phyloP scores from a whole-genome alignment of 108 stramenopile genomes.

The Skeletonema marinoi region DNA sequence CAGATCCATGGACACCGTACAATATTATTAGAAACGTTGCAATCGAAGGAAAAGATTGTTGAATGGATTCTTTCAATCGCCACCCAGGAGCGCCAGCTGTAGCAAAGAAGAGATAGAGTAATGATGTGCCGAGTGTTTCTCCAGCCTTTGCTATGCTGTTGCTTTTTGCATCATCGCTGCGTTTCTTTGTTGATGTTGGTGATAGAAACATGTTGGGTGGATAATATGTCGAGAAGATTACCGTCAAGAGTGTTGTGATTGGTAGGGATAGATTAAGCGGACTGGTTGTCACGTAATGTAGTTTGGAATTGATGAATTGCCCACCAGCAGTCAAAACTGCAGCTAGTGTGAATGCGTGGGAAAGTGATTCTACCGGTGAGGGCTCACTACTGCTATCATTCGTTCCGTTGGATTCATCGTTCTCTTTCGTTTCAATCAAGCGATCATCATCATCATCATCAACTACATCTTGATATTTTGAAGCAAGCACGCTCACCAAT shows the following conservation, averaged over 20 bases:
- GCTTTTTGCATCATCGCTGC: not conserved
- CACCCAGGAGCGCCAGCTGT: conserved; percentile 85
- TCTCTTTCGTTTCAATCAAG: not conserved
- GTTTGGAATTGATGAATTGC: conserved; percentile 24
- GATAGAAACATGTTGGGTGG: conserved; percentile 33
- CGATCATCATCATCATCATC: conserved; percentile 17
- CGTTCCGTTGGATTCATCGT: not conserved
- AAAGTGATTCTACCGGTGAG: conserved; percentile 39
- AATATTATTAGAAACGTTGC: conserved; percentile 58
- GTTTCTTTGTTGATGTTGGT: conserved; percentile 13
- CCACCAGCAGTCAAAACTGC: conserved; percentile 38
- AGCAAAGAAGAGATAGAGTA: conserved; percentile 82
- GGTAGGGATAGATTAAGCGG: conserved; percentile 57
- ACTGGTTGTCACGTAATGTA: conserved; percentile 16
- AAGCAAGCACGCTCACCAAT: conserved; percentile 55
- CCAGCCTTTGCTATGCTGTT: conserved; percentile 40
- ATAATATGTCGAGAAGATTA: conserved; percentile 58
- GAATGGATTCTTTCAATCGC: conserved; percentile 69
- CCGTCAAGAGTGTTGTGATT: conserved; percentile 61
- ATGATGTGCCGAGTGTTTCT: conserved; percentile 60
- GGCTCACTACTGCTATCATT: conserved; percentile 1
- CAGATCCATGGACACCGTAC: conserved; percentile 67
- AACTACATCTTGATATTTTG: conserved; percentile 57
- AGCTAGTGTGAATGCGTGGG: conserved; percentile 54
- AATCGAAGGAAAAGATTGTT: conserved; percentile 60